A percentile compares a stretch with the other conserved stretches of the same genome.
Conservation (phyloP, 805 yeast species). For the Wickerhamiella nectarea region DNA sequence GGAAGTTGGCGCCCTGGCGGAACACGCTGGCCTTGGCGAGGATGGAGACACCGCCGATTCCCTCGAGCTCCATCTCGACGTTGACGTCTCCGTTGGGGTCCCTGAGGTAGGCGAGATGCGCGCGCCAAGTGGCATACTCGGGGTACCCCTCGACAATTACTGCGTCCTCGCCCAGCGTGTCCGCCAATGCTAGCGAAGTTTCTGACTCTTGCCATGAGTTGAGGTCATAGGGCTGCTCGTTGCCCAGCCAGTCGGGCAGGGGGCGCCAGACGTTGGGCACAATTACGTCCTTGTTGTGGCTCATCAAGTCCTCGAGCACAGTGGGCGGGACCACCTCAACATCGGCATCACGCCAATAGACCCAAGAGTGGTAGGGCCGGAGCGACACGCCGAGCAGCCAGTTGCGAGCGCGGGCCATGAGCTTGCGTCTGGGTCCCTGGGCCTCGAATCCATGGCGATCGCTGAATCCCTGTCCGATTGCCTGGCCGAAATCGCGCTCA, state of each 20-base stretch:
- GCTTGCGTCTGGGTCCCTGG: conserved; percentile 86
- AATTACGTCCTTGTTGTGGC: conserved; percentile 76
- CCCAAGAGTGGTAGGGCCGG: conserved; percentile 88
- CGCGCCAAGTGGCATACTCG: conserved; percentile 96
- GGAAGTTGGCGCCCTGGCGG: conserved; percentile 79
- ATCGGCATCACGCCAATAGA: conserved; percentile 96
- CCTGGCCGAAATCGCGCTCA: conserved; percentile 86
- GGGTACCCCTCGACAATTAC: conserved; percentile 98
- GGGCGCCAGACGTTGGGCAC: conserved; percentile 99
- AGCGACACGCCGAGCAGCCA: conserved; percentile 82
- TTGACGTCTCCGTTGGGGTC: conserved; percentile 73
- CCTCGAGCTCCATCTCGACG: conserved; percentile 83
- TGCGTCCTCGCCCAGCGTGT: conserved; percentile 67
- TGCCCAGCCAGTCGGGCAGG: conserved; percentile 75
- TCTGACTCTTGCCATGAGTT: conserved; percentile 92
- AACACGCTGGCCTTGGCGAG: conserved; percentile 74
- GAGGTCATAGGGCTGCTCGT: conserved; percentile 87
- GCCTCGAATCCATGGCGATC: conserved; percentile 94
- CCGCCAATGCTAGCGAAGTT: conserved; percentile 38
- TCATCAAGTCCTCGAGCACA: conserved; percentile 82
- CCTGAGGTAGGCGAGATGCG: conserved; percentile 84
- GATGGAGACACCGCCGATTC: conserved; percentile 93
- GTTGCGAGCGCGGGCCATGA: conserved; percentile 92
- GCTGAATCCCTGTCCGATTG: conserved; percentile 80
- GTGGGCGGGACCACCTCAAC: conserved; percentile 84